A percentile compares a stretch with the other conserved stretches of the same genome.
Evolutionary conservation across 2,329 filamentous ascomycete genomes (phyloP).

Genomic region (Leptodontidium sp.): DNA sequence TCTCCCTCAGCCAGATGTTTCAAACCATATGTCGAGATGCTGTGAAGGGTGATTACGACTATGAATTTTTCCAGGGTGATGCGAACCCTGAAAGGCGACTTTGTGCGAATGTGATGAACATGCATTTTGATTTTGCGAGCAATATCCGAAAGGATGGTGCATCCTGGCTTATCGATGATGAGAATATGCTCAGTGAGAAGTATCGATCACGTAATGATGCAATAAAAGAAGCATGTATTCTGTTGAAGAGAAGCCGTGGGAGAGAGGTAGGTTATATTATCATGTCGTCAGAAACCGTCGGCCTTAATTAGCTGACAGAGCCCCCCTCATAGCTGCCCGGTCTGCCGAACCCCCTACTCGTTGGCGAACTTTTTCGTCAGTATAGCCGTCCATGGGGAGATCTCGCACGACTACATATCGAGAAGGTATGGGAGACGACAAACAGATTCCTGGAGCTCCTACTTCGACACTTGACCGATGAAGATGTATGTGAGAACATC

Average conservation of each 20-base stretch:
- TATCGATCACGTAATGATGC: slow-evolving; percentile 31
- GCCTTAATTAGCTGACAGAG: slow-evolving; percentile 6
- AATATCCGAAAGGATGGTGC: slow-evolving; percentile 28
- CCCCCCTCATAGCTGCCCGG: slow-evolving; percentile 23
- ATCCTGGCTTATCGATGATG: slow-evolving; percentile 28
- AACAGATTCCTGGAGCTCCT: slow-evolving; percentile 48
- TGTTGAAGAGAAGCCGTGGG: slow-evolving; percentile 34
- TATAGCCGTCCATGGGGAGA: slow-evolving; percentile 29
- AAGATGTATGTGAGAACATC: slow-evolving; percentile 43
- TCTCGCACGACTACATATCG: slow-evolving; percentile 24
- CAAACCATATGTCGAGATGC: slow-evolving; percentile 31
- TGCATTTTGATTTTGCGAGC: slow-evolving; percentile 31
- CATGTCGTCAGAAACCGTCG: background rate
- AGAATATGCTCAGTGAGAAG: background rate
- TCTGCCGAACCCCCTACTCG: slow-evolving; percentile 33
- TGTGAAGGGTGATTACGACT: slow-evolving; percentile 34
- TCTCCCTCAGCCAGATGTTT: slow-evolving; percentile 30
- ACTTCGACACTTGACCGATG: slow-evolving; percentile 46
- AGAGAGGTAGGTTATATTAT: slow-evolving; percentile 29
- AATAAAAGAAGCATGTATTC: slow-evolving; percentile 28
- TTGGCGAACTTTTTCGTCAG: slow-evolving; percentile 33
- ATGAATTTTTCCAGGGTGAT: slow-evolving; percentile 30
- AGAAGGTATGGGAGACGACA: slow-evolving; percentile 30
- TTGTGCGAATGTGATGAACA: slow-evolving; percentile 33
- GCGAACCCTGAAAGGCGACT: slow-evolving; percentile 27